These are phyloP conservation scores for Lichtheimia corymbifera DNA, from an alignment of 371 early-diverging fungal species.

Conservation along the genomic window DNA sequence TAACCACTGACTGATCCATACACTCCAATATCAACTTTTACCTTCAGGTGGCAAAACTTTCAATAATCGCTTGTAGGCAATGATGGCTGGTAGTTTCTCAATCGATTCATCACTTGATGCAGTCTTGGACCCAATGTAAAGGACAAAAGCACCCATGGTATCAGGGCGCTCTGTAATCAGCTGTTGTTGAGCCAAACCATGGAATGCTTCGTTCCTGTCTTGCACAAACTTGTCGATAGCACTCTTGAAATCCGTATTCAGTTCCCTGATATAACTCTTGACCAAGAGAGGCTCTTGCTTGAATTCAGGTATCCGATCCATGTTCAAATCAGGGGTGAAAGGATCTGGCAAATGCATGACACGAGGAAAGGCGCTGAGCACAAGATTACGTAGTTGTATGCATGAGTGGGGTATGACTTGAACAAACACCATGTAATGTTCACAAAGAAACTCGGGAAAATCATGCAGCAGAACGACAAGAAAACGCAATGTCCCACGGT, in stretches of 20 bases:
- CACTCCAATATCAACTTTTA: background rate
- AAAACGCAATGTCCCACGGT: constrained; percentile 88
- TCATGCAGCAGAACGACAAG: constrained; percentile 92
- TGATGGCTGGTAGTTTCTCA: constrained; percentile 27
- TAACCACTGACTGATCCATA: no score
- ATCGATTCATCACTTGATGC: constrained; percentile 21
- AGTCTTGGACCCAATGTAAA: constrained; percentile 33
- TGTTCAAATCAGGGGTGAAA: constrained; percentile 89
- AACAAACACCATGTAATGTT: constrained; percentile 87
- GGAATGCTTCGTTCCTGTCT: background rate
- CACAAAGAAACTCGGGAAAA: constrained; percentile 95
- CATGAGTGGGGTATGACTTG: constrained; percentile 89
- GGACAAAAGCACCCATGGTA: constrained; percentile 22
- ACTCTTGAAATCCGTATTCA: constrained; percentile 8
- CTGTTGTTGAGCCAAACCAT: constrained; percentile 9
- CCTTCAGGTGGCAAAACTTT: constrained; percentile 17
- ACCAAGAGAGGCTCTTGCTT: constrained; percentile 35
- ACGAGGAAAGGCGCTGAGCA: constrained; percentile 92
- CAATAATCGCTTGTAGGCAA: constrained; percentile 33
- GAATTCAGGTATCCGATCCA: constrained; percentile 80
- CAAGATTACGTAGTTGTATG: constrained; percentile 92
- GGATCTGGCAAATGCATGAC: constrained; percentile 96
- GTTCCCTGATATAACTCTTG: constrained; percentile 16
- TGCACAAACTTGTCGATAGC: constrained; percentile 15
- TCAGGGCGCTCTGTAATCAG: constrained; percentile 14